Percentiles rank a stretch among this genome's conserved stretches.
Conservation (phyloP, 192 early-diverging fungal genomes). For the Coemansia asiatica region DNA sequence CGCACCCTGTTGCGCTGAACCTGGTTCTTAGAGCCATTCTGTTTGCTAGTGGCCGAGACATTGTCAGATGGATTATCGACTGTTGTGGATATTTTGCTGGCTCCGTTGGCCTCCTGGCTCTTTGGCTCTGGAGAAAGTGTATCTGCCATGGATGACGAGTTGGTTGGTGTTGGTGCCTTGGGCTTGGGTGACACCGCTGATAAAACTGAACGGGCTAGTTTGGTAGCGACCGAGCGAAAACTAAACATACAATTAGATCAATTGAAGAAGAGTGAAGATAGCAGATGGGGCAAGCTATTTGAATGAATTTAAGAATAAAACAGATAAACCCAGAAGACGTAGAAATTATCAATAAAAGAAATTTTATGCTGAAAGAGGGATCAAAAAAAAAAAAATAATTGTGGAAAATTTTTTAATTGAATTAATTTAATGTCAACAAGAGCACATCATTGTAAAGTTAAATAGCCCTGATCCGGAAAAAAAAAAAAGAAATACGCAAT, state of each 20-base stretch:
- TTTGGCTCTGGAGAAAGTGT: neutral
- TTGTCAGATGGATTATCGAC: too few species aligned
- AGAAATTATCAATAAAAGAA: too few species aligned
- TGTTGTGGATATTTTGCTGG: too few species aligned
- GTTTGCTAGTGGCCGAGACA: too few species aligned
- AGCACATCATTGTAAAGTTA: too few species aligned
- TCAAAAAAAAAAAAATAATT: neutral
- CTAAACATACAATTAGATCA: neutral
- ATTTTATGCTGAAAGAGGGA: neutral
- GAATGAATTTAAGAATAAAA: neutral
- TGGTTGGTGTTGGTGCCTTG: neutral
- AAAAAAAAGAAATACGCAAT: neutral
- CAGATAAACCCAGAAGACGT: neutral
- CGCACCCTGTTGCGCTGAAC: conserved; percentile 19
- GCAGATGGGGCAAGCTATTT: too few species aligned
- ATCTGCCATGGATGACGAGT: neutral
- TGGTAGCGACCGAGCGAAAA: neutral
- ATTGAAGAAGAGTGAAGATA: neutral
- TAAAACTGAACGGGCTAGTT: neutral
- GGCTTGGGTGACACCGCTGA: neutral
- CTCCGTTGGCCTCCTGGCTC: too few species aligned
- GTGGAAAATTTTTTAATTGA: neutral
- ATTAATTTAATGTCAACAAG: neutral
- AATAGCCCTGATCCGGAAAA: conserved; percentile 1
- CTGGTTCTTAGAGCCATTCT: too few species aligned